Evolutionary conservation across 768 basidiomycete genomes (phyloP).

Genomic region (Amanita thiersii): DNA sequence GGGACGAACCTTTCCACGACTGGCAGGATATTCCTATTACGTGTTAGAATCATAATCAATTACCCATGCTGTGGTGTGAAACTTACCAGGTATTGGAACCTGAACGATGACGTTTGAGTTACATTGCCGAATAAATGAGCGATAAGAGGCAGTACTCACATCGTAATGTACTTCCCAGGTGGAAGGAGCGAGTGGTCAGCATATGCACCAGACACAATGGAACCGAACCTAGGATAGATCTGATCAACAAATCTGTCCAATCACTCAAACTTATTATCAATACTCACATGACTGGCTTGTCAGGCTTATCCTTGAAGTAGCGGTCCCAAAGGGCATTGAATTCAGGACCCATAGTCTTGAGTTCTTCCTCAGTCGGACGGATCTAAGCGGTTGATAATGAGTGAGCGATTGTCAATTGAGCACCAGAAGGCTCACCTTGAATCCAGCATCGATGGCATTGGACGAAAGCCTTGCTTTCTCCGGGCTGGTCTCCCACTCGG

Average conservation of each 20-base stretch:
- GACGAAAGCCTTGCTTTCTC: constrained; percentile 63
- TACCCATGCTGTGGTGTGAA: background rate
- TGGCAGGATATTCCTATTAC: constrained; percentile 57
- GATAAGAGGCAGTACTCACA: constrained; percentile 26
- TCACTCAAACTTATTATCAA: background rate
- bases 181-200: constrained; percentile 65
- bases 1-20: constrained; percentile 52
- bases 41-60: background rate
- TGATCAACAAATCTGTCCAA: background rate
- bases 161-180: constrained; percentile 64
- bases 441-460: constrained; percentile 69
- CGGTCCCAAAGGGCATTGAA: constrained; percentile 60
- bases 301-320: constrained; percentile 76
- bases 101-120: constrained; percentile 10
- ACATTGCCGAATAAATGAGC: too few species aligned
- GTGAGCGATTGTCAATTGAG: background rate
- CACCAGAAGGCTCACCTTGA: constrained; percentile 36
- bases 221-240: constrained; percentile 38
- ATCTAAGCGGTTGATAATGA: constrained; percentile 30
- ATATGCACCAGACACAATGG: constrained; percentile 63
- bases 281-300: constrained; percentile 65
- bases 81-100: constrained; percentile 58
- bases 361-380: constrained; percentile 58
- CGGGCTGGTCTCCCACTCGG: constrained; percentile 59
- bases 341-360: constrained; percentile 75